Evolutionary conservation across 2,329 filamentous ascomycete species (phyloP), one percentile per base, ranked within the genome.

Genomic region (Epichloe gansuensis): DNA sequence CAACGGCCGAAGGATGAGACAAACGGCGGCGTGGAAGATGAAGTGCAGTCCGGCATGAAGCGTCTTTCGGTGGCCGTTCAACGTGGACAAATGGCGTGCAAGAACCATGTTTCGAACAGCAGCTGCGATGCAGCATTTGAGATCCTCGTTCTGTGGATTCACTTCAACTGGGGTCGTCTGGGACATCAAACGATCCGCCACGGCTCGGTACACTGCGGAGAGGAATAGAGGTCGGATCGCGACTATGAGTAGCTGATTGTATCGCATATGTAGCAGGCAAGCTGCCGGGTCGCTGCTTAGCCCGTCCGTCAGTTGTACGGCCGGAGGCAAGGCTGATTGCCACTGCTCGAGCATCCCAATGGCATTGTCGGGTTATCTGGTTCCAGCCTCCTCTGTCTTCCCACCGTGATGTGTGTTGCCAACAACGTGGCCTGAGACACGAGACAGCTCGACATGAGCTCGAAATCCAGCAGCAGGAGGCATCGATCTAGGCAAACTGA

Each of bases 211-310:
- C 28, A 75, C 72, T 2, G 72, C 68, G 6, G 68, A 64, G 45
- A 77, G 70, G 57, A 77, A 72, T 15, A 74, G 65, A 3, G 75
- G 74, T 0, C 75, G 72, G 31, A 74, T 65, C 11, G 73, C 67
- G 13, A 77, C 64, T 46, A 78, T 72, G n/a, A 74, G 56, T 15
- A 77, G 69, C 70, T 77, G 63, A 55, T 77, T 75, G 58, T 73
- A 70, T 50, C 64, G 63, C 74, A 78, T 76, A 55, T 78, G 75
- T 44, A 78, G 61, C 43, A 69, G 62, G 59, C 69, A 73, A 50
- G 65, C 63, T 6, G 72, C 68, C 21, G 73, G 69, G 55, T 76
- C 73, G 25, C 60, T 61, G 54, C 66, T 69, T 37, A 67, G 54
- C 2, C 61, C 63, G 23, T 66, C 61, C 3, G 65, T 62, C 34